Percentiles rank a stretch among this genome's conserved stretches.
Evolutionary conservation across 2,329 filamentous ascomycete species (phyloP).

Genomic region (Fusarium denticulatum): DNA sequence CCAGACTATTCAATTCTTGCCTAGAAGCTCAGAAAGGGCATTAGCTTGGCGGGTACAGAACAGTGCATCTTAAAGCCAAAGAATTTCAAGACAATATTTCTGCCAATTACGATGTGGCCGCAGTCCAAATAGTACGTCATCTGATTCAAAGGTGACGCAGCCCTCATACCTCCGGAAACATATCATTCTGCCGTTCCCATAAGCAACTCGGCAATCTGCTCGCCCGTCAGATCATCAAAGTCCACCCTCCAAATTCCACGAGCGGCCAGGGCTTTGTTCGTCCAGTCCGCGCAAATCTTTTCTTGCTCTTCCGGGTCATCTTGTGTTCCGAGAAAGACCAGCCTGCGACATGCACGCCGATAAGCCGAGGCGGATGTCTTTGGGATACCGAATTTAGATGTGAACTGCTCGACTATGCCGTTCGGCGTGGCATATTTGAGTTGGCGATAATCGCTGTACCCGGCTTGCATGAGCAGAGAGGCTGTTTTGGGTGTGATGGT

Average conservation of each 20-base stretch:
- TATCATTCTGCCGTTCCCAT: neutral
- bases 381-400: neutral
- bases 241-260: neutral
- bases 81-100: neutral
- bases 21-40: too few relatives aligned
- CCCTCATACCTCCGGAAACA: too few relatives aligned
- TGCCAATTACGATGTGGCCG: rapidly evolving
- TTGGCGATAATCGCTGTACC: neutral
- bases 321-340: neutral
- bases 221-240: neutral
- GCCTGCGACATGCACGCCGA: neutral
- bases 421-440: neutral
- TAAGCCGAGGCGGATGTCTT: neutral
- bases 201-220: neutral
- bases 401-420: neutral
- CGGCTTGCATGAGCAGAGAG: neutral
- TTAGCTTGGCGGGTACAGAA: too few relatives aligned
- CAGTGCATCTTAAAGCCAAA: too few relatives aligned
- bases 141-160: rapidly evolving
- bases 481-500: neutral
- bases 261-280: neutral
- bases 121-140: neutral
- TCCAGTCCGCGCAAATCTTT: neutral
- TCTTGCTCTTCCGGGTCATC: neutral
- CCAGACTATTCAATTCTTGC: too few relatives aligned